Evolutionary conservation across 1,284 basidiomycete species (phyloP), one percentile per base, ranked within the genome.

Genomic region (Marasmius fiardii): DNA sequence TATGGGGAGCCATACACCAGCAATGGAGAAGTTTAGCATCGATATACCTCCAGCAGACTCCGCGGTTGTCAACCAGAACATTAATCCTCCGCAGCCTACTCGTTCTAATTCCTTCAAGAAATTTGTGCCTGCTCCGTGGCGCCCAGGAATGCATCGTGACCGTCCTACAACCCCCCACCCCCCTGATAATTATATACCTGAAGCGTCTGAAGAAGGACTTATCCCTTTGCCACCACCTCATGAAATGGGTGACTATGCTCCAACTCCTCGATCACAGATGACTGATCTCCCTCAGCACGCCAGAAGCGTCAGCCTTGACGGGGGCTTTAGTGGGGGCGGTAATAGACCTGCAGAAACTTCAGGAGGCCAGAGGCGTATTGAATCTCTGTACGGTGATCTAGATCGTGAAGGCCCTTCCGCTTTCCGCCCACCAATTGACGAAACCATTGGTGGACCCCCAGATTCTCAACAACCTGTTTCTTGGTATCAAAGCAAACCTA

Each of bases 181-280:
- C 28, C 63, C 63, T 6, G 62, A 63, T 50, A 65, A 65, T 45
- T 65, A 60, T 35, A 63, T 65, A 26, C 63, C 63, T 11, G 57
- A 58, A 2, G 33, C 45, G 3, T 50, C 54, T 3, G 57, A 58
- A 2, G 60, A 60, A n/a, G 62, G 62, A 3, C 58, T 54, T n/a
- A 65, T 65, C 34, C 11, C 60, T 1, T 50, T 65, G 3, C 63
- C 63, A 21, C 61, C 63, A 4, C 63, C 63, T 18, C 57, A 58
- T 23, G 54, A 58, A 20, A 28, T 58, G 41, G 45, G 44, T 1
- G 51, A 53, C 20, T 47, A 58, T 16, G 49, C 47, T 8, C 47
- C 23, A 2, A 24, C 57, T 6, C 52, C 52, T n/a, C 39, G 43
- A 5, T 43, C 43, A 6, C 23, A 44, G 10, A 5, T 33, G 8